Conservation (phyloP, 345 rosid genomes). For the Psidium guajava region DNA sequence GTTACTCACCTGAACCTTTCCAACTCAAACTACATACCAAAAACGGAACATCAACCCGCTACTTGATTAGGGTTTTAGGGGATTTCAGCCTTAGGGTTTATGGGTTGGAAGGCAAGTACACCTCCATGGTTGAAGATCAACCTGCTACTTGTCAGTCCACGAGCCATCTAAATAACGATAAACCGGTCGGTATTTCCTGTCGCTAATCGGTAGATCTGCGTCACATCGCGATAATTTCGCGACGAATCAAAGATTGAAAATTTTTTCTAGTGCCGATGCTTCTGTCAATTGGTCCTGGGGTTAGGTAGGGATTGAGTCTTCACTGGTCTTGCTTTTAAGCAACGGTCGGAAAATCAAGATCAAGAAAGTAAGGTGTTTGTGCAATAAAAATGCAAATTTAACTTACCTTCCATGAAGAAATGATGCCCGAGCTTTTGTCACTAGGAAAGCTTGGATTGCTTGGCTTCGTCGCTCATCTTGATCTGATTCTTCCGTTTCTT, state of each 20-base stretch:
- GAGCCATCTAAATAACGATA: neutral
- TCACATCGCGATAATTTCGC: neutral
- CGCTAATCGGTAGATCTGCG: neutral
- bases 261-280: neutral
- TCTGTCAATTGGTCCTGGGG: neutral
- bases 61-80: neutral
- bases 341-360: neutral
- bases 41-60: neutral
- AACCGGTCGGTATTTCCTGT: neutral
- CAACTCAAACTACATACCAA: neutral
- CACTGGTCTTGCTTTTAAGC: neutral
- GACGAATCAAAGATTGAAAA: neutral
- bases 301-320: neutral
- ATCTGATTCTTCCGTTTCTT: constrained; percentile 41
- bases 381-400: neutral
- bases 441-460: constrained; percentile 9
- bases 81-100: neutral
- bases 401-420: neutral
- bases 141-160: neutral
- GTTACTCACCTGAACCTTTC: neutral
- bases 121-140: neutral
- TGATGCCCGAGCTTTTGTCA: neutral
- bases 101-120: neutral
- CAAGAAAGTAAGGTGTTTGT: neutral
- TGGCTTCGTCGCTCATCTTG: constrained; percentile 22